Conservation (phyloP, 805 yeast species). For the Candida ipomoeae region DNA sequence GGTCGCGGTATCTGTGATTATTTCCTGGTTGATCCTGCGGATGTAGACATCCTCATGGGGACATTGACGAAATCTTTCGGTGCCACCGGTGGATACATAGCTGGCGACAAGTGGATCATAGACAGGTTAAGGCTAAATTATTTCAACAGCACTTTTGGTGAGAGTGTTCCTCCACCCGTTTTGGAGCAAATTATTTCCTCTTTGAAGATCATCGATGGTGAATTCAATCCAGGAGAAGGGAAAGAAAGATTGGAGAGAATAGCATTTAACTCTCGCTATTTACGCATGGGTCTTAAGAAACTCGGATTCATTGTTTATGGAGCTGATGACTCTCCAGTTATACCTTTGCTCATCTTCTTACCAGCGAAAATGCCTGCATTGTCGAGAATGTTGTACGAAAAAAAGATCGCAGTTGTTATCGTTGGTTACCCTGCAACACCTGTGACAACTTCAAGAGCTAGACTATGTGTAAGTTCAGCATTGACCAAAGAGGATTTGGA, state of each 20-base stretch:
- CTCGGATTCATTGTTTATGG: conserved; percentile 94
- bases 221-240: conserved; percentile 89
- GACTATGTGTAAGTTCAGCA: conserved; percentile 90
- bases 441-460: conserved; percentile 78
- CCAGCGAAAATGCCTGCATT: conserved; percentile 95
- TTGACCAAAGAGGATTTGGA: conserved; percentile 94
- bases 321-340: conserved; percentile 93
- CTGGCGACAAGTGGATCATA: conserved; percentile 66
- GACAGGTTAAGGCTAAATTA: conserved; percentile 71
- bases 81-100: conserved; percentile 96
- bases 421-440: conserved; percentile 99
- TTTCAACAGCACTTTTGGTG: conserved; percentile 73
- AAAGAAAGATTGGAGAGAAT: conserved; percentile 84
- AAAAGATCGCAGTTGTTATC: conserved; percentile 88
- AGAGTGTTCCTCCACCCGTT: conserved; percentile 87
- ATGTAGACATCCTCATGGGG: conserved; percentile 91
- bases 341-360: conserved; percentile 79
- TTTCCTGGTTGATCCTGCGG: conserved; percentile 71
- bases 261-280: conserved; percentile 92
- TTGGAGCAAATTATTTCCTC: conserved; percentile 83
- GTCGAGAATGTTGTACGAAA: conserved; percentile 72
- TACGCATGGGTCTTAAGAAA: conserved; percentile 84
- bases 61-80: conserved; percentile 97
- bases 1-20: conserved; percentile 97
- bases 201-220: conserved; percentile 73